Evolutionary conservation across 768 basidiomycete species (phyloP).

Genomic region (Rubroboletus satanas): DNA sequence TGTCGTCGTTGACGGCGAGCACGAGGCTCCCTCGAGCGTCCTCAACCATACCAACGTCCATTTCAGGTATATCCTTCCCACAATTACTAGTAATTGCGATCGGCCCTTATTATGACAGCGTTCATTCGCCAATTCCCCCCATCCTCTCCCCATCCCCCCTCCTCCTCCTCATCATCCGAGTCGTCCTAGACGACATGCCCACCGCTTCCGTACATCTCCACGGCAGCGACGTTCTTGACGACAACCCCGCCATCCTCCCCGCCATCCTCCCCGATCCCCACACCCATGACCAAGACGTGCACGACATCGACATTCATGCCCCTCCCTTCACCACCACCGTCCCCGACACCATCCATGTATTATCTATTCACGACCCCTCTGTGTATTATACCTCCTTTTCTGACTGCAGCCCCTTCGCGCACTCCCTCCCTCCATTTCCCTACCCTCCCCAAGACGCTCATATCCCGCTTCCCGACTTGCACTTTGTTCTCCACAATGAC

Average conservation of each 20-base stretch:
- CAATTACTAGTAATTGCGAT: constrained; percentile 30
- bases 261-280: constrained; percentile 22
- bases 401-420: constrained; percentile 22
- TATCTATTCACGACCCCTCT: constrained; percentile 30
- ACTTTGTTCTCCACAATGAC: constrained; percentile 25
- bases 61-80: constrained; percentile 23
- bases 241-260: constrained; percentile 8
- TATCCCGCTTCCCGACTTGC: constrained; percentile 26
- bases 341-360: constrained; percentile 26
- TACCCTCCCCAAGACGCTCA: constrained; percentile 28
- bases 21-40: constrained; percentile 17
- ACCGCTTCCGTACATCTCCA: constrained; percentile 15
- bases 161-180: not conserved
- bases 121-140: constrained; percentile 20
- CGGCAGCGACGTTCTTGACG: constrained; percentile 20
- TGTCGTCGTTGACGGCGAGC: constrained; percentile 26
- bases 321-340: constrained; percentile 18
- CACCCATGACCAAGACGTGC: constrained; percentile 26
- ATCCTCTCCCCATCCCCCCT: constrained; percentile 7
- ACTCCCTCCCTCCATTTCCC: constrained; percentile 19
- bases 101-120: constrained; percentile 31
- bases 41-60: not conserved
- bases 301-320: constrained; percentile 34
- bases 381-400: constrained; percentile 34
- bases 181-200: constrained; percentile 19